Conservation (phyloP, 768 basidiomycete genomes). For the Termitomyces sp. region DNA sequence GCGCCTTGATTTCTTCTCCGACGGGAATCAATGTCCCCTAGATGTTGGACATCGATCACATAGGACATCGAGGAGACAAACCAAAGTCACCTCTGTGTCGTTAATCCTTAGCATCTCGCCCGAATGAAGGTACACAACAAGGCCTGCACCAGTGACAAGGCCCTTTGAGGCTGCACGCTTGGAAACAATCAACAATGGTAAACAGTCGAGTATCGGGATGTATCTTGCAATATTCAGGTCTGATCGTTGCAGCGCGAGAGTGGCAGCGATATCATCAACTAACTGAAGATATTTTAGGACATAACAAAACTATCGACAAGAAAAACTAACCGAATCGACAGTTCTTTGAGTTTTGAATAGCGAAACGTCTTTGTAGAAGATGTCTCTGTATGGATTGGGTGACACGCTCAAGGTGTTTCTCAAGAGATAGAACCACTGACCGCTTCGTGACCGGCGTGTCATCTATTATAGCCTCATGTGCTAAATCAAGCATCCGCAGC, state of each 20-base stretch:
- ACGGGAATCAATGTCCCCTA: slow-evolving; percentile 78
- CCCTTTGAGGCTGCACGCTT: slow-evolving; percentile 91
- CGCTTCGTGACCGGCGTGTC: slow-evolving; percentile 61
- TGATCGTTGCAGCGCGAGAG: slow-evolving; percentile 63
- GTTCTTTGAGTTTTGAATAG: slow-evolving; percentile 75
- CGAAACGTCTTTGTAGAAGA: slow-evolving; percentile 81
- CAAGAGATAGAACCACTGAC: slow-evolving; percentile 23
- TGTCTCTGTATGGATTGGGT: slow-evolving; percentile 47
- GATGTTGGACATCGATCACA: not conserved
- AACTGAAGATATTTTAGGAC: slow-evolving; percentile 41
- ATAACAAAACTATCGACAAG: not conserved
- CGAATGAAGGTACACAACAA: slow-evolving; percentile 51
- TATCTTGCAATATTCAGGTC: slow-evolving; percentile 73
- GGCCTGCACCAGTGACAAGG: slow-evolving; percentile 64
- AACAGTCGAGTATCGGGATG: not conserved
- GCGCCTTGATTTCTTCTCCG: slow-evolving; percentile 61
- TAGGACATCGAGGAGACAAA: not conserved
- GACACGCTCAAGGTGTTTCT: slow-evolving; percentile 2
- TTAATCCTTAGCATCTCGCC: slow-evolving; percentile 48
- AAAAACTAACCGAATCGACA: slow-evolving; percentile 62
- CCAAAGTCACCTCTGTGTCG: slow-evolving; percentile 50
- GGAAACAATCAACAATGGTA: not conserved
- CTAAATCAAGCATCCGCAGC: slow-evolving; percentile 57
- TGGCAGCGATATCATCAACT: slow-evolving; percentile 86
- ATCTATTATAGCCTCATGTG: slow-evolving; percentile 60